Conservation (phyloP, 1,139 yeast species). For the Petasospora fabianii region DNA sequence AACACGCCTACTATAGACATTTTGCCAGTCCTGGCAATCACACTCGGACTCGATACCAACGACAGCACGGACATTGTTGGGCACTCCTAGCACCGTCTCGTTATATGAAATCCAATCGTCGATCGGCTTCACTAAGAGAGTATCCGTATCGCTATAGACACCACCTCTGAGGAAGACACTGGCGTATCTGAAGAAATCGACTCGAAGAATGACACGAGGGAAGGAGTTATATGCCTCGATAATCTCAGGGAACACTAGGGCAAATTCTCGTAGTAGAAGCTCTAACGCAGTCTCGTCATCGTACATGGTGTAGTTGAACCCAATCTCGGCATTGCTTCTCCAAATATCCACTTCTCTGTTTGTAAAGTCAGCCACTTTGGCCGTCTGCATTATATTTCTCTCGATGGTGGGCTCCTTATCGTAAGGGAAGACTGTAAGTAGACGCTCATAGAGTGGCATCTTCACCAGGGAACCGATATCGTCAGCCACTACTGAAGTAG, state of each 20-base stretch:
- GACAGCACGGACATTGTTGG: constrained; percentile 40
- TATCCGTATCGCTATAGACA: constrained; percentile 50
- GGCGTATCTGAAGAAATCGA: constrained; percentile 51
- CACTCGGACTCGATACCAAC: constrained; percentile 38
- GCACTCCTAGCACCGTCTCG: constrained; percentile 24
- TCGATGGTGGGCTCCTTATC: constrained; percentile 1
- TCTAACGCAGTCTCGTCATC: constrained; percentile 14
- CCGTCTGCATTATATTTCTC: constrained; percentile 14
- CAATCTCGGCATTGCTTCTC: constrained; percentile 3
- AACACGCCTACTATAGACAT: constrained; percentile 34
- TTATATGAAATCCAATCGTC: constrained; percentile 23
- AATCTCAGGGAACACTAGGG: constrained; percentile 41
- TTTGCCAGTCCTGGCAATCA: constrained; percentile 32
- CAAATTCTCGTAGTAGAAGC: constrained; percentile 11
- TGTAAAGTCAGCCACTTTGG: neutral
- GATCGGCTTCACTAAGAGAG: constrained; percentile 15
- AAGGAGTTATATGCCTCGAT: constrained; percentile 42
- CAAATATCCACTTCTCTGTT: constrained; percentile 9
- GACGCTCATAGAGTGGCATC: constrained; percentile 11
- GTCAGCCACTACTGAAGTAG: too few relatives aligned
- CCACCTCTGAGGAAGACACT: constrained; percentile 52
- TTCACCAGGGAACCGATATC: constrained; percentile 1
- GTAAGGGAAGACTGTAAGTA: constrained; percentile 12
- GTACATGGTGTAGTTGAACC: constrained; percentile 13
- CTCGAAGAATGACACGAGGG: constrained; percentile 47